Percentiles rank a stretch among this genome's conserved stretches.
phyloP scores from a whole-genome alignment of 495 filamentous ascomycete genomes.

The Corynascus novoguineensis region DNA sequence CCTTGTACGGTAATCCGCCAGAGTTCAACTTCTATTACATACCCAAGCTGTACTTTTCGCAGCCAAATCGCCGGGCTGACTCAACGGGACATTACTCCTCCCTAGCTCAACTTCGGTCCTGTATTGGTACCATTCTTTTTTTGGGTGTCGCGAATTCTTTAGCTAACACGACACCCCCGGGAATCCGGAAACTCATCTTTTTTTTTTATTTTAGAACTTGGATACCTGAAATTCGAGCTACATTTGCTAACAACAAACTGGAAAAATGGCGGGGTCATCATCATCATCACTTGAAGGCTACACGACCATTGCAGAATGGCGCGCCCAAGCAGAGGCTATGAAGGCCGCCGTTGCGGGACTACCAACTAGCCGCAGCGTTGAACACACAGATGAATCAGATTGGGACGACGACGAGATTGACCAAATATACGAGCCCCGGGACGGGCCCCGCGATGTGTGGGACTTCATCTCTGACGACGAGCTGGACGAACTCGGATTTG shows the following conservation, averaged over 20 bases:
- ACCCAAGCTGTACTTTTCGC: too few species aligned
- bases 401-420: slow-evolving; percentile 49
- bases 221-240: background rate
- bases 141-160: too few species aligned
- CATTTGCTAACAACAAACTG: background rate
- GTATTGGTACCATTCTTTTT: too few species aligned
- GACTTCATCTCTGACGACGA: slow-evolving; percentile 74
- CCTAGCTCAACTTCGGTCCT: background rate
- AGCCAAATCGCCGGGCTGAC: slow-evolving; percentile 18
- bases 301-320: slow-evolving; percentile 32
- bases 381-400: slow-evolving; percentile 17
- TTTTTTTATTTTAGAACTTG: background rate
- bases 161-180: too few species aligned
- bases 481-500: slow-evolving; percentile 45
- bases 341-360: slow-evolving; percentile 40
- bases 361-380: background rate
- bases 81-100: slow-evolving; percentile 2
- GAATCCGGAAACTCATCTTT: too few species aligned
- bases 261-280: slow-evolving; percentile 13
- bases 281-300: background rate
- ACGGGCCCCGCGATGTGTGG: slow-evolving; percentile 77
- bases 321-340: slow-evolving; percentile 44
- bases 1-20: too few species aligned
- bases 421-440: slow-evolving; percentile 56
- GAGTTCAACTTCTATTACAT: too few species aligned